Evolutionary conservation across 495 filamentous ascomycete genomes (phyloP).

Genomic region (Aspergillus sclerotioniger): DNA sequence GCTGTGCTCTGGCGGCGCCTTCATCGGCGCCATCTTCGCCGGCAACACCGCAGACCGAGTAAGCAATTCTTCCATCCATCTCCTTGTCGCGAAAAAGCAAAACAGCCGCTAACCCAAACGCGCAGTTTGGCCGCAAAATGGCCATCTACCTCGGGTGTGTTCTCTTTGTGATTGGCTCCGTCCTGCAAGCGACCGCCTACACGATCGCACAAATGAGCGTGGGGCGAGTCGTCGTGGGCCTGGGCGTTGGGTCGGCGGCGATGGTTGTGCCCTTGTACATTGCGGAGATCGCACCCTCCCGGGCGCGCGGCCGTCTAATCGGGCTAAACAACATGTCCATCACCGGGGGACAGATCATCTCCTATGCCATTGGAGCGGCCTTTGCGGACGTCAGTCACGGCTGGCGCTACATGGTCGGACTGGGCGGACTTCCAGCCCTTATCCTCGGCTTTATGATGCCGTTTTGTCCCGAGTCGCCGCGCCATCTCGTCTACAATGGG

Average conservation of each 20-base stretch:
- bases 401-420: constrained; percentile 55
- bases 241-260: constrained; percentile 55
- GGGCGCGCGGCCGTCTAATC: constrained; percentile 54
- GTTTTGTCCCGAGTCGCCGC: constrained; percentile 53
- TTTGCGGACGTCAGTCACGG: constrained; percentile 48
- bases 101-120: not conserved
- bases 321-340: constrained; percentile 57
- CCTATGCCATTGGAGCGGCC: constrained; percentile 52
- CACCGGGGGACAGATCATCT: constrained; percentile 52
- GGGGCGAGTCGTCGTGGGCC: constrained; percentile 50
- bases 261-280: constrained; percentile 49
- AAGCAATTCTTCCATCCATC: not conserved
- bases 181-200: constrained; percentile 47
- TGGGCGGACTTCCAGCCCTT: constrained; percentile 49
- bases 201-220: constrained; percentile 50
- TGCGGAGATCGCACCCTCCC: constrained; percentile 48
- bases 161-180: constrained; percentile 46
- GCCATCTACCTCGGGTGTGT: constrained; percentile 50
- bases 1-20: constrained; percentile 46
- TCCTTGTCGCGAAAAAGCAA: not conserved
- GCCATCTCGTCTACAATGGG: constrained; percentile 48
- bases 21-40: constrained; percentile 53
- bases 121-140: constrained; percentile 45
- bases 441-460: constrained; percentile 42
- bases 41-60: constrained; percentile 47